Evolutionary conservation across 805 yeast species (phyloP).

Genomic region (Pichia occidentalis): DNA sequence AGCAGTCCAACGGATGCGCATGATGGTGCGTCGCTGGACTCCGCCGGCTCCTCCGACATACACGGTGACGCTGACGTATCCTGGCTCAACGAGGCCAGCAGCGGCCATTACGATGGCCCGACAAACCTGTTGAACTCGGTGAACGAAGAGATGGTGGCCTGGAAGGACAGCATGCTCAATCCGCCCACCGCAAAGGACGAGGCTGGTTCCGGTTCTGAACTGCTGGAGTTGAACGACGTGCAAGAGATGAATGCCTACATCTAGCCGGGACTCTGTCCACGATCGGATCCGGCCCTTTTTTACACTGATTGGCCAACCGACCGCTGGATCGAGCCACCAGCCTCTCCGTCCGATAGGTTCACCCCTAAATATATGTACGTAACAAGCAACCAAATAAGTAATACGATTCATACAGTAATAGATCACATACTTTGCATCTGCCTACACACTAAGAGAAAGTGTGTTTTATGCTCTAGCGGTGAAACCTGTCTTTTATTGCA

Average conservation of each 20-base stretch:
- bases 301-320: too few relatives aligned
- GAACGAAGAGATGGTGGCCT: constrained; percentile 29
- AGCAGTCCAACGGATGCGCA: constrained; percentile 1
- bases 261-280: too few relatives aligned
- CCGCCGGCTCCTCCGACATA: constrained; percentile 4
- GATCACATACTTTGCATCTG: too few relatives aligned
- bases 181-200: constrained; percentile 8
- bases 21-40: constrained; percentile 5
- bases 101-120: constrained; percentile 51
- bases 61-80: constrained; percentile 25
- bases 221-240: constrained; percentile 5
- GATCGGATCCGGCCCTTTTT: too few relatives aligned
- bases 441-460: too few relatives aligned
- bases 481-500: too few relatives aligned
- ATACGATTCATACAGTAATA: too few relatives aligned
- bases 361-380: too few relatives aligned
- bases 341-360: too few relatives aligned
- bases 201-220: background rate
- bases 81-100: constrained; percentile 48
- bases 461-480: too few relatives aligned
- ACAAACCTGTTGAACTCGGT: constrained; percentile 64
- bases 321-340: too few relatives aligned
- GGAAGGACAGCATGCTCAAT: constrained; percentile 20
- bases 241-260: constrained; percentile 11
- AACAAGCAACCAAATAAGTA: too few relatives aligned